Conservation (phyloP, 2,329 filamentous ascomycete species). For the Ceratocystis variospora region DNA sequence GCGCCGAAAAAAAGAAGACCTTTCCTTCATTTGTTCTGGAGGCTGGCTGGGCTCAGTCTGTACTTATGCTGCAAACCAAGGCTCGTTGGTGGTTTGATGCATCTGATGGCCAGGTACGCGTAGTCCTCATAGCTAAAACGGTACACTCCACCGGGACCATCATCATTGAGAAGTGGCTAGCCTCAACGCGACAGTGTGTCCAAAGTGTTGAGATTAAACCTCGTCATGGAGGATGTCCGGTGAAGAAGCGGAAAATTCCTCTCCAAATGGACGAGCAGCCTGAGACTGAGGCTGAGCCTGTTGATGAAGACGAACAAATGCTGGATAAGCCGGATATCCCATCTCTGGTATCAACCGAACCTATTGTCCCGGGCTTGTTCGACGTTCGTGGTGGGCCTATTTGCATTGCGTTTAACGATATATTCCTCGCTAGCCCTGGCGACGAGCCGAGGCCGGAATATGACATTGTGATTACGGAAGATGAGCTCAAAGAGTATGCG, state of each 20-base stretch:
- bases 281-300: not conserved
- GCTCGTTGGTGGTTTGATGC: slow-evolving; percentile 15
- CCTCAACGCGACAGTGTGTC: not conserved
- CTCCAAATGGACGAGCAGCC: slow-evolving; percentile 8
- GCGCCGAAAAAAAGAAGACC: slow-evolving; percentile 6
- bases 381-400: slow-evolving; percentile 11
- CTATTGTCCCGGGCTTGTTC: slow-evolving; percentile 21
- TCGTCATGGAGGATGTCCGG: slow-evolving; percentile 5
- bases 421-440: slow-evolving; percentile 12
- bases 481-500: slow-evolving; percentile 14
- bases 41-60: slow-evolving; percentile 10
- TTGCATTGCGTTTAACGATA: slow-evolving; percentile 7
- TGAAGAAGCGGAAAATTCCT: slow-evolving; percentile 11
- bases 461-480: slow-evolving; percentile 15
- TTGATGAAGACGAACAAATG: slow-evolving; percentile 4
- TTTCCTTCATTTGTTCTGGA: slow-evolving; percentile 15
- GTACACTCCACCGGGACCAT: slow-evolving; percentile 13
- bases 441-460: not conserved
- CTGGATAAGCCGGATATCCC: slow-evolving; percentile 13
- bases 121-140: slow-evolving; percentile 9
- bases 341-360: not conserved
- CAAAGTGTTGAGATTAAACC: slow-evolving; percentile 9
- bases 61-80: slow-evolving; percentile 16
- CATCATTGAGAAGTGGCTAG: slow-evolving; percentile 12
- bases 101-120: slow-evolving; percentile 12